phyloP scores from a whole-genome alignment of 2,329 filamentous ascomycete genomes.

The Fusarium torreyae region DNA sequence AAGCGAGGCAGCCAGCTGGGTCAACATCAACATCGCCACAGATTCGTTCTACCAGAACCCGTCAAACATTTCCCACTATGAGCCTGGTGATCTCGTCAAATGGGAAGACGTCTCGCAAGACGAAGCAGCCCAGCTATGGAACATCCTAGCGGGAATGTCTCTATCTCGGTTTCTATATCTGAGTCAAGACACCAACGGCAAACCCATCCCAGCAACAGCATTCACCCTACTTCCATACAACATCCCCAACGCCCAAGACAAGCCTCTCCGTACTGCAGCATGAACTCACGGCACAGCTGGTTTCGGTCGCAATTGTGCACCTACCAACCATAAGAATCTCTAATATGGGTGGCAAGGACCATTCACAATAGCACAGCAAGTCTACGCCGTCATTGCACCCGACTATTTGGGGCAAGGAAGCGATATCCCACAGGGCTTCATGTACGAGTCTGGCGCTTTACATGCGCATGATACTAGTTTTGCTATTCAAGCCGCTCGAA shows the following conservation, averaged over 20 bases:
- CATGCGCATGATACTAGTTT: conserved; percentile 23
- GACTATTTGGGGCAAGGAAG: conserved; percentile 30
- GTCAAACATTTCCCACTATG: neutral
- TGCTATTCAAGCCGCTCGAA: conserved; percentile 9
- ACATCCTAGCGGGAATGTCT: conserved; percentile 7
- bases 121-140: conserved; percentile 15
- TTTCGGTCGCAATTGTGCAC: conserved; percentile 21
- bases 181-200: conserved; percentile 21
- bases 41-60: conserved; percentile 27
- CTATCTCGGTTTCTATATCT: conserved; percentile 28
- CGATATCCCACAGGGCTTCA: conserved; percentile 25
- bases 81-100: conserved; percentile 19
- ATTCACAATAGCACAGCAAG: conserved; percentile 1
- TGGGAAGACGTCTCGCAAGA: conserved; percentile 20
- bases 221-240: conserved; percentile 22
- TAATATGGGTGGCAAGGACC: conserved; percentile 23
- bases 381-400: conserved; percentile 14
- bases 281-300: conserved; percentile 33
- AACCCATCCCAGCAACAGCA: conserved; percentile 15
- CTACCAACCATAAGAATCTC: conserved; percentile 5
- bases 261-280: conserved; percentile 24
- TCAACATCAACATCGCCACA: conserved; percentile 5
- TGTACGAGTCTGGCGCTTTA: conserved; percentile 26
- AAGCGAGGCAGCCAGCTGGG: neutral
- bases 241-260: conserved; percentile 20